phyloP scores from a whole-genome alignment of 306 rosid genomes.

The Prunus kanzakura region DNA sequence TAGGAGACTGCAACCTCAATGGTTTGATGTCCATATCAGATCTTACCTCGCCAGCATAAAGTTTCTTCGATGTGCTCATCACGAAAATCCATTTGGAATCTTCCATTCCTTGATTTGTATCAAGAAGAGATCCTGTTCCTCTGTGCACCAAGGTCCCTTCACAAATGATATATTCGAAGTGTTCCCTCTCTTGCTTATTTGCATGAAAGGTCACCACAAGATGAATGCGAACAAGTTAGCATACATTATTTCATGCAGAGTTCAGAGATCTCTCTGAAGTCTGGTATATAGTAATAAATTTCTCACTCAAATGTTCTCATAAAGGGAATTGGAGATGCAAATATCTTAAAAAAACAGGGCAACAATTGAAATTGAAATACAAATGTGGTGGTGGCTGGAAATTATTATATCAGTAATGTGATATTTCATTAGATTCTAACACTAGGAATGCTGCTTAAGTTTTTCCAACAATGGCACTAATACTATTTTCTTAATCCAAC shows the following conservation, averaged over 20 bases:
- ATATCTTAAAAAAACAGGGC: no score
- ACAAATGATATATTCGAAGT: conserved; percentile 30
- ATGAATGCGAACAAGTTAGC: not conserved
- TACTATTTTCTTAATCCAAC: no score
- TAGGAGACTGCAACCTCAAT: not conserved
- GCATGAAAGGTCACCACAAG: conserved; percentile 4
- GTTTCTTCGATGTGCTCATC: conserved; percentile 31
- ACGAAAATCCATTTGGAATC: conserved; percentile 42
- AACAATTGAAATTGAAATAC: no score
- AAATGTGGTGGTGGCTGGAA: no score
- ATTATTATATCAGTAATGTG: no score
- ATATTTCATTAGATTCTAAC: no score
- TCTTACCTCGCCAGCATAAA: conserved; percentile 36
- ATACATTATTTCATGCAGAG: not conserved
- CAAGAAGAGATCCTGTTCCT: conserved; percentile 27
- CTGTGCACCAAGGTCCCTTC: conserved; percentile 35
- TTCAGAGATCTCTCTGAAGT: no score
- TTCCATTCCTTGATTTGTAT: conserved; percentile 26
- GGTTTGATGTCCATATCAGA: not conserved
- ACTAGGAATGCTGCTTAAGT: no score
- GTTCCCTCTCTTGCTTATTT: conserved; percentile 38
- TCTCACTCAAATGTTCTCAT: no score
- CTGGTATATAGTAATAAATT: no score
- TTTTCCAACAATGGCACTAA: no score
- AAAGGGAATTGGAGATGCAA: no score